phyloP scores from a whole-genome alignment of 2,329 filamentous ascomycete genomes.

The Ophiostoma pallidulum region DNA sequence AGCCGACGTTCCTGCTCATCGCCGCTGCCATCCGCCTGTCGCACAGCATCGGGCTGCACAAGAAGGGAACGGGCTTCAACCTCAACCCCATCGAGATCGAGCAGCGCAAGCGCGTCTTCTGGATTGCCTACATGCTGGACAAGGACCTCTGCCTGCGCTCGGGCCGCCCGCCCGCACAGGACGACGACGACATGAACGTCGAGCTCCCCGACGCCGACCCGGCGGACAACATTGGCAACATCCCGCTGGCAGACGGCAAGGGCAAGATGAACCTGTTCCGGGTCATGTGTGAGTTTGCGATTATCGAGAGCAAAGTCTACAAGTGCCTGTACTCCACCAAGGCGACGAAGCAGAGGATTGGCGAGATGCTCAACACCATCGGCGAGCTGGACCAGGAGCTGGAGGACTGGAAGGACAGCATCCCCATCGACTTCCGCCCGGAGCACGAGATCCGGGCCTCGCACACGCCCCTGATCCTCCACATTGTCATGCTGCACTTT shows the following conservation, averaged over 20 bases:
- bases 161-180: slow-evolving; percentile 50
- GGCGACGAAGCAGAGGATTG: slow-evolving; percentile 83
- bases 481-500: slow-evolving; percentile 90
- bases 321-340: slow-evolving; percentile 87
- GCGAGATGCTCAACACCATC: slow-evolving; percentile 89
- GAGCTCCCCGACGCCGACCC: slow-evolving; percentile 88
- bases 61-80: slow-evolving; percentile 84
- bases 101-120: slow-evolving; percentile 62
- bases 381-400: slow-evolving; percentile 83
- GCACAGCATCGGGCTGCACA: slow-evolving; percentile 92
- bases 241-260: slow-evolving; percentile 78
- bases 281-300: slow-evolving; percentile 81
- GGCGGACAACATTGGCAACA: slow-evolving; percentile 86
- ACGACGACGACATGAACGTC: slow-evolving; percentile 78
- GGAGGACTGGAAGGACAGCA: slow-evolving; percentile 93
- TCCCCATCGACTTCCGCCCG: slow-evolving; percentile 91
- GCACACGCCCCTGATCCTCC: slow-evolving; percentile 86
- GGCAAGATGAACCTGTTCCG: slow-evolving; percentile 93
- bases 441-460: slow-evolving; percentile 92
- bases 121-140: slow-evolving; percentile 57
- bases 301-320: slow-evolving; percentile 91
- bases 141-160: slow-evolving; percentile 53
- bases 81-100: slow-evolving; percentile 90
- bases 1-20: slow-evolving; percentile 84
- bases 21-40: slow-evolving; percentile 83